A percentile compares a stretch with the other conserved stretches of the same genome.
Evolutionary conservation across 805 yeast genomes (phyloP).

Genomic region (Alloascoidea africana): DNA sequence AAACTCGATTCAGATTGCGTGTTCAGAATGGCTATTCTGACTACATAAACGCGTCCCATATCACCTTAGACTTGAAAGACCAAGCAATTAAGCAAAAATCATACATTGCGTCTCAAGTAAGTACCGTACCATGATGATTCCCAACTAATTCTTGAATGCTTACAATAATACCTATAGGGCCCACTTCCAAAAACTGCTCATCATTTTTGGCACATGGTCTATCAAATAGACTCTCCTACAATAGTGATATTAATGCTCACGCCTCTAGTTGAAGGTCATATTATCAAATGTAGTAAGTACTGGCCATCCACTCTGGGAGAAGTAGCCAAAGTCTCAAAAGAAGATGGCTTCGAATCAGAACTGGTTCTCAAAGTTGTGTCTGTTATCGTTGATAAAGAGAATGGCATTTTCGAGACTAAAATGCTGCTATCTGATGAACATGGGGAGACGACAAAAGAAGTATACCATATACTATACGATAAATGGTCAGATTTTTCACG

Average conservation of each 20-base stretch:
- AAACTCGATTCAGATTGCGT: slow-evolving; percentile 46
- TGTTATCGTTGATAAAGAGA: slow-evolving; percentile 7
- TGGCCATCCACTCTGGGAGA: slow-evolving; percentile 39
- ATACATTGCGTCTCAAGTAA: slow-evolving; percentile 24
- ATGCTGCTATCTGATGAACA: slow-evolving; percentile 1
- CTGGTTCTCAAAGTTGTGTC: slow-evolving; percentile 14
- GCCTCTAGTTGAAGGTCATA: slow-evolving; percentile 58
- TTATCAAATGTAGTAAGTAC: slow-evolving; percentile 69
- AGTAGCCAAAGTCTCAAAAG: background rate
- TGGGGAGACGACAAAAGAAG: slow-evolving; percentile 9
- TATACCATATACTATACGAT: slow-evolving; percentile 53
- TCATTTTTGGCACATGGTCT: slow-evolving; percentile 75
- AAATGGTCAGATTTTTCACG: slow-evolving; percentile 81
- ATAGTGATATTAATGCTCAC: slow-evolving; percentile 61
- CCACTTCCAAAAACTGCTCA: slow-evolving; percentile 61
- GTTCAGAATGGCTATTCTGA: slow-evolving; percentile 20
- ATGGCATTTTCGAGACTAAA: slow-evolving; percentile 9
- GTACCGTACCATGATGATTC: background rate
- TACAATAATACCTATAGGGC: slow-evolving; percentile 68
- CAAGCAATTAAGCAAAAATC: slow-evolving; percentile 8
- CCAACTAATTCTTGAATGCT: slow-evolving; percentile 5
- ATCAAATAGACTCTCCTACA: slow-evolving; percentile 53
- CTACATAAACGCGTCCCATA: slow-evolving; percentile 82
- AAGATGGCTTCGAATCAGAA: slow-evolving; percentile 4
- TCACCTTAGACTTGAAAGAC: slow-evolving; percentile 24